These are phyloP conservation scores for Microsporum canis DNA, from an alignment of 2,329 filamentous ascomycete species.

Conservation along the genomic window DNA sequence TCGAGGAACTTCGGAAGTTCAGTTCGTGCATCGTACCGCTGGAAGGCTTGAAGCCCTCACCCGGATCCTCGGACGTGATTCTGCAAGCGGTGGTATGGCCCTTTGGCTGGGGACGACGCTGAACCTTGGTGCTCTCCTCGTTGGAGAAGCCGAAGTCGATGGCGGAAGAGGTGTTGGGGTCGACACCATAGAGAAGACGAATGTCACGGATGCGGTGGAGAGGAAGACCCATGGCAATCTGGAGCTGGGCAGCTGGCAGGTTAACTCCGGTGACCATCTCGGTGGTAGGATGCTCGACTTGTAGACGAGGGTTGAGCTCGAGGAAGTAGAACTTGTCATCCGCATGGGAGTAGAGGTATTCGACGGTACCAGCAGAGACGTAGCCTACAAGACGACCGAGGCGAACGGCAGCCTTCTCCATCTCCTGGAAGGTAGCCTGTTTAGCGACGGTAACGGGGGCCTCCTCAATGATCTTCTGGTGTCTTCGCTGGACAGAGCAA, in stretches of 20 bases:
- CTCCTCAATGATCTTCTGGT: conserved; percentile 99
- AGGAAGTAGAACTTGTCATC: conserved; percentile 99
- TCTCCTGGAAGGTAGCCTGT: conserved; percentile 75
- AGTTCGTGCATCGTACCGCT: conserved; percentile 98
- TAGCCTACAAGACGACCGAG: conserved; percentile 91
- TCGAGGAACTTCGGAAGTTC: conserved; percentile 97
- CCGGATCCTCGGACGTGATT: conserved; percentile 97
- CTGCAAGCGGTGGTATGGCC: conserved; percentile 96
- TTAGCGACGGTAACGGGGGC: conserved; percentile 95
- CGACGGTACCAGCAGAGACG: conserved; percentile 95
- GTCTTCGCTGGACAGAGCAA: conserved; percentile 93
- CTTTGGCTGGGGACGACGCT: conserved; percentile 84
- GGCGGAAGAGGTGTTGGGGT: conserved; percentile 71
- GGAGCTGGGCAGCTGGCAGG: conserved; percentile 89
- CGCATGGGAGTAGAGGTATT: conserved; percentile 95
- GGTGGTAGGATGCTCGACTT: conserved; percentile 98
- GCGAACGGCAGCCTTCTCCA: conserved; percentile 94
- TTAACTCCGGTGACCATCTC: conserved; percentile 99
- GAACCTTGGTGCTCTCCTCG: conserved; percentile 67
- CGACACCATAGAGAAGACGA: conserved; percentile 86
- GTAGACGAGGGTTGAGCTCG: conserved; percentile 95
- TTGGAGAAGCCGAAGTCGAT: conserved; percentile 97
- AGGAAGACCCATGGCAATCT: conserved; percentile 97
- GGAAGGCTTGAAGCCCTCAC: conserved; percentile 98
- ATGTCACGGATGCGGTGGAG: conserved; percentile 94